Conservation (phyloP, 1,284 basidiomycete genomes). For the Mycocalia duriaeana region DNA sequence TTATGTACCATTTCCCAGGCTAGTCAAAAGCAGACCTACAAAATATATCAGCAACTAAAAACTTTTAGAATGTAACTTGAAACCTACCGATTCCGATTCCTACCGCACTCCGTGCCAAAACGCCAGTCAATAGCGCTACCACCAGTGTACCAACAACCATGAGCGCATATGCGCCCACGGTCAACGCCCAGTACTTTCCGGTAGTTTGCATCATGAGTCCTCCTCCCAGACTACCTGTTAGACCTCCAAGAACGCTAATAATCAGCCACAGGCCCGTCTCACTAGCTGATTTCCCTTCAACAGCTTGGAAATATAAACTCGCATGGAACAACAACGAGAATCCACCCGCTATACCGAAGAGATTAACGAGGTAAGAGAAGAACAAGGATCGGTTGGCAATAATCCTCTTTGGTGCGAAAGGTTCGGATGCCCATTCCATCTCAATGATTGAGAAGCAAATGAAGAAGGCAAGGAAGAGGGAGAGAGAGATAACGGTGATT, state of each 20-base stretch:
- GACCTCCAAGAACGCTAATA: constrained; percentile 39
- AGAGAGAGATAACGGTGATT: constrained; percentile 28
- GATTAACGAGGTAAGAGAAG: constrained; percentile 53
- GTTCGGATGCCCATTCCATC: constrained; percentile 45
- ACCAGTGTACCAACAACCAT: constrained; percentile 36
- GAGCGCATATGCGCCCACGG: constrained; percentile 35
- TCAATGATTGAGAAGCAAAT: constrained; percentile 35
- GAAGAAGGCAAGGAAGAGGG: constrained; percentile 26
- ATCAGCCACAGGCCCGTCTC: constrained; percentile 48
- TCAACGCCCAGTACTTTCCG: constrained; percentile 52
- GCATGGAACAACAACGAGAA: constrained; percentile 49
- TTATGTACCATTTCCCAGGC: constrained; percentile 41
- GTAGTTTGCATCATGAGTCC: constrained; percentile 54
- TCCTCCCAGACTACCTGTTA: constrained; percentile 44
- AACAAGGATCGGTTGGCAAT: constrained; percentile 44
- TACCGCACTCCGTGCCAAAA: constrained; percentile 28
- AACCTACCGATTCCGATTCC: constrained; percentile 38
- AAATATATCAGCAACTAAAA: not conserved
- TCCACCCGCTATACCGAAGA: constrained; percentile 44
- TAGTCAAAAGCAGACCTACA: constrained; percentile 37
- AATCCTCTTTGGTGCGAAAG: constrained; percentile 53
- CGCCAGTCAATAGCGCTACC: constrained; percentile 36
- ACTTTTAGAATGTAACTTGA: not conserved
- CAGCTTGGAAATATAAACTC: constrained; percentile 55
- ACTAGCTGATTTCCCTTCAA: constrained; percentile 38